A percentile compares a stretch with the other conserved stretches of the same genome.
Evolutionary conservation across 2,329 filamentous ascomycete genomes (phyloP).

Genomic region (Eurotiales sp.): DNA sequence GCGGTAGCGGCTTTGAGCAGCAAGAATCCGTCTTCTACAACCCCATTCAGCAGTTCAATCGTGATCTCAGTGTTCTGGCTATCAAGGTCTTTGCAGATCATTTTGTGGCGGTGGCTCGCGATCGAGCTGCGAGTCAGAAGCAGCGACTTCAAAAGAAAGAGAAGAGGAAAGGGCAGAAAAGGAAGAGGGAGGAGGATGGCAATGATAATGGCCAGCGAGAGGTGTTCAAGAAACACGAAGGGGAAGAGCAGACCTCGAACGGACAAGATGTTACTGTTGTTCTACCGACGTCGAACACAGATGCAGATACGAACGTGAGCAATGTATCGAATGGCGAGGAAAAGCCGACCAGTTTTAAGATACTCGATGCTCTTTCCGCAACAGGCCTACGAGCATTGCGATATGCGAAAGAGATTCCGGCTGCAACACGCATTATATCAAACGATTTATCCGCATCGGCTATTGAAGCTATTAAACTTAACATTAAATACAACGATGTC

Average conservation of each 20-base stretch:
- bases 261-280: background rate
- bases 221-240: slow-evolving; percentile 6
- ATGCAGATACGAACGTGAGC: slow-evolving; percentile 17
- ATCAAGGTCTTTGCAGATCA: slow-evolving; percentile 86
- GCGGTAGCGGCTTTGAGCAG: slow-evolving; percentile 52
- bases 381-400: slow-evolving; percentile 87
- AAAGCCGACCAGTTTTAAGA: slow-evolving; percentile 60
- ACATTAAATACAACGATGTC: slow-evolving; percentile 78
- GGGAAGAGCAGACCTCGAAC: slow-evolving; percentile 9
- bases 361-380: slow-evolving; percentile 90
- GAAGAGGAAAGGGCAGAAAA: slow-evolving; percentile 43
- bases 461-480: slow-evolving; percentile 74
- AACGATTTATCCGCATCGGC: slow-evolving; percentile 83
- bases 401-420: slow-evolving; percentile 87
- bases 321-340: slow-evolving; percentile 13
- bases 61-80: slow-evolving; percentile 86
- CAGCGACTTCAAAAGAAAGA: slow-evolving; percentile 34
- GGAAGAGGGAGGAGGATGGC: slow-evolving; percentile 32
- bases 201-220: background rate
- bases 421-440: slow-evolving; percentile 74
- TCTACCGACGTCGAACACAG: slow-evolving; percentile 5
- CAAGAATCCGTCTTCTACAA: slow-evolving; percentile 92
- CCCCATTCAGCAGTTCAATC: slow-evolving; percentile 97
- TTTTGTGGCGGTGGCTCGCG: slow-evolving; percentile 35
- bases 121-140: background rate